These are phyloP conservation scores for Fusarium sp. DNA, from an alignment of 2,329 filamentous ascomycete species.

Conservation along the genomic window DNA sequence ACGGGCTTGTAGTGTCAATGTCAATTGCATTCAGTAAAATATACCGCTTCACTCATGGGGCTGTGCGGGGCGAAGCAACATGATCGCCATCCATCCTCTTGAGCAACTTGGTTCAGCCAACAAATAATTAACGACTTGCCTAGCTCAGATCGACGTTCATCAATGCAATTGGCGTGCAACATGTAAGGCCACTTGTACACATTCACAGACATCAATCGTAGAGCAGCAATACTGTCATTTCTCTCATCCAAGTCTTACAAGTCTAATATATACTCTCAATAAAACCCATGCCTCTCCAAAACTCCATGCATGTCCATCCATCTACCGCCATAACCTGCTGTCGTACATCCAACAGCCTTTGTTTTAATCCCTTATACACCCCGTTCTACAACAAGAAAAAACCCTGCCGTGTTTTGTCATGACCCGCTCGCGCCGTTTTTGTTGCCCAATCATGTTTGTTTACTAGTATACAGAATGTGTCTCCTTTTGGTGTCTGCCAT, in stretches of 20 bases:
- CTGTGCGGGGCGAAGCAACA: not conserved
- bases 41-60: not conserved
- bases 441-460: constrained; percentile 7
- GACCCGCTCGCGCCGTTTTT: constrained; percentile 25
- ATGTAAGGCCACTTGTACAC: too few species aligned
- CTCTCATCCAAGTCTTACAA: constrained; percentile 33
- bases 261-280: constrained; percentile 26
- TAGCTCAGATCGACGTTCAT: too few species aligned
- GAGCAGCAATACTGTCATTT: constrained; percentile 12
- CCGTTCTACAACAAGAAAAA: constrained; percentile 23
- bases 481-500: constrained; percentile 7
- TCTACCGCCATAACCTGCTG: constrained; percentile 16
- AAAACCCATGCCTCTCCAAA: constrained; percentile 15
- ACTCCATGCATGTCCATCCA: constrained; percentile 31
- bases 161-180: too few species aligned
- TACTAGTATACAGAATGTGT: constrained; percentile 32
- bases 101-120: too few species aligned
- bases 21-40: not conserved
- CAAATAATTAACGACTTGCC: too few species aligned
- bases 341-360: constrained; percentile 22
- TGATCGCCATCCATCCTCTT: too few species aligned
- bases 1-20: not conserved
- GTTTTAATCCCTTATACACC: constrained; percentile 20
- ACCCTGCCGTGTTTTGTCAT: constrained; percentile 15
- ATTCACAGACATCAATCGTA: not conserved